Evolutionary conservation across 2,329 filamentous ascomycete species (phyloP).

Genomic region (Trichoderma atroviride): DNA sequence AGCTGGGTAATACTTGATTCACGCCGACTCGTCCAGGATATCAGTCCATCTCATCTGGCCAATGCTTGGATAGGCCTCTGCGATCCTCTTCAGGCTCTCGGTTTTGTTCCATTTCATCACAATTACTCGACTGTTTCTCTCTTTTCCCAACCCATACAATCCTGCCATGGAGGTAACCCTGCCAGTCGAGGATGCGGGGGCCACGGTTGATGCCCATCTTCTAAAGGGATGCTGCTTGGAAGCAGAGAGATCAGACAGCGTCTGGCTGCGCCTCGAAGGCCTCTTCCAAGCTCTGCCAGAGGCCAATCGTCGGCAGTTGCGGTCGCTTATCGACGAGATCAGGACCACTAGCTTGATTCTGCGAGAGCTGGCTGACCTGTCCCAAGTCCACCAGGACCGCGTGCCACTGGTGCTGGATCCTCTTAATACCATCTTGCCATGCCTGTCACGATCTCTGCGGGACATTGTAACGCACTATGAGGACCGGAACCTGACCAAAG

Average conservation of each 20-base stretch:
- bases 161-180: constrained; percentile 28
- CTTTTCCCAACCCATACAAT: background rate
- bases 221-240: constrained; percentile 58
- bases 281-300: constrained; percentile 51
- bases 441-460: constrained; percentile 53
- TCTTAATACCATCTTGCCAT: constrained; percentile 59
- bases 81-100: background rate
- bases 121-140: background rate
- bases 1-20: background rate
- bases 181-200: constrained; percentile 33
- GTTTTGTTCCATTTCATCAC: background rate
- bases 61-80: constrained; percentile 16
- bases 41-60: background rate
- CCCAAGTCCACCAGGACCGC: constrained; percentile 53
- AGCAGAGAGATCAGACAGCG: constrained; percentile 55
- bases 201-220: constrained; percentile 42
- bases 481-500: constrained; percentile 50
- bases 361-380: constrained; percentile 57
- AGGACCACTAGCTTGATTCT: constrained; percentile 49
- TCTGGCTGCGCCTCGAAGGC: constrained; percentile 51
- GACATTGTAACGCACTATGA: constrained; percentile 58
- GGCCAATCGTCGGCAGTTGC: constrained; percentile 50
- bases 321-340: constrained; percentile 52
- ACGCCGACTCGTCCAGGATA: background rate
- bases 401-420: constrained; percentile 57